These are phyloP conservation scores for Ailanthus altissimus DNA, from an alignment of 345 rosid genomes.

Conservation along the genomic window DNA sequence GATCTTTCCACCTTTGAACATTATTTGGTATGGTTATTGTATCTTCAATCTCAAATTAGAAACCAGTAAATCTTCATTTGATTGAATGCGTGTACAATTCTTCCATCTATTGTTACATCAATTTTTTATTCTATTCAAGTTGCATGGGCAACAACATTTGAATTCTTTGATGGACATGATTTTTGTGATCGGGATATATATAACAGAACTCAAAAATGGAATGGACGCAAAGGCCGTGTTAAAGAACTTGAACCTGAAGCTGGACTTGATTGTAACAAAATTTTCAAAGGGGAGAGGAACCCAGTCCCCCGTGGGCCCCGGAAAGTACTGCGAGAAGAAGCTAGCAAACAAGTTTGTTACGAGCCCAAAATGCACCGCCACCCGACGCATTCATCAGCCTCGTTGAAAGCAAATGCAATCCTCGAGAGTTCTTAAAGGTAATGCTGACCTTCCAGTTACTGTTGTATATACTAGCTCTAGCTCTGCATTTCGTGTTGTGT, in stretches of 20 bases:
- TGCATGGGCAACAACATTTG: no score
- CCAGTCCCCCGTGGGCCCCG: slow-evolving; percentile 10
- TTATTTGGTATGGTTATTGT: no score
- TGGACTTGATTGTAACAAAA: slow-evolving; percentile 17
- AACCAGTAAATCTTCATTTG: no score
- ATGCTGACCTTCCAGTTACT: neutral
- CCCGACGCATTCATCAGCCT: slow-evolving; percentile 34
- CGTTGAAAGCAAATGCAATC: slow-evolving; percentile 24
- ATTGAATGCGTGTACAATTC: neutral
- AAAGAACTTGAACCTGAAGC: slow-evolving; percentile 19
- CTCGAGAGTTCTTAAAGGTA: neutral
- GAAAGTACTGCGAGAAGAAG: slow-evolving; percentile 27
- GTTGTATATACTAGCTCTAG: neutral
- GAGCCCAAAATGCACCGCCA: neutral
- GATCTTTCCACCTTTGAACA: neutral
- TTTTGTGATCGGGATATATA: neutral
- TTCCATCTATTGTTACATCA: neutral
- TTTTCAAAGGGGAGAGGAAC: slow-evolving; percentile 9
- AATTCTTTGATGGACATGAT: neutral
- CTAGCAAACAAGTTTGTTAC: neutral
- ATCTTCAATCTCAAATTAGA: neutral
- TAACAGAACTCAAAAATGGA: slow-evolving; percentile 8
- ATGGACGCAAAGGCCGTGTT: slow-evolving; percentile 22
- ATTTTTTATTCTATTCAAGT: neutral
- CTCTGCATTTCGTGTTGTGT: neutral